Conservation (phyloP, 2,329 filamentous ascomycete species). For the Sordariomycetes sp. region DNA sequence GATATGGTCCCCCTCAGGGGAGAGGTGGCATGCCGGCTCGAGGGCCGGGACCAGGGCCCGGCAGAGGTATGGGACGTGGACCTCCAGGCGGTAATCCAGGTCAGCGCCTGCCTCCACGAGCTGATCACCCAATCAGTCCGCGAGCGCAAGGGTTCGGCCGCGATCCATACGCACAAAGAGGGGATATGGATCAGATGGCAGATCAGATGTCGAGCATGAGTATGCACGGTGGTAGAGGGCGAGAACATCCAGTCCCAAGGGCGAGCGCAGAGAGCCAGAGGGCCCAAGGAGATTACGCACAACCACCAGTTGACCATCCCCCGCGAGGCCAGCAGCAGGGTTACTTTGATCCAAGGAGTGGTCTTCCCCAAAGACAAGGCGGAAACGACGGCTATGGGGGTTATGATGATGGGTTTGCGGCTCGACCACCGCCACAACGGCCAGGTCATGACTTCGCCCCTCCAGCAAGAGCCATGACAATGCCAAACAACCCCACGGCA, state of each 20-base stretch:
- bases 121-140: slow-evolving; percentile 18
- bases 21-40: no score
- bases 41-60: slow-evolving; percentile 16
- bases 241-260: slow-evolving; percentile 9
- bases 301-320: slow-evolving; percentile 13
- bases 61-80: slow-evolving; percentile 24
- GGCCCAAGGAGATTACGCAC: slow-evolving; percentile 15
- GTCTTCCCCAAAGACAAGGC: slow-evolving; percentile 17
- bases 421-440: slow-evolving; percentile 12
- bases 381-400: slow-evolving; percentile 14
- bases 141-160: slow-evolving; percentile 14
- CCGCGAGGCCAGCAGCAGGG: slow-evolving; percentile 23
- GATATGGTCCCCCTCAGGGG: no score
- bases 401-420: slow-evolving; percentile 16
- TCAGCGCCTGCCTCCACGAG: slow-evolving; percentile 18
- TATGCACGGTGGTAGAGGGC: slow-evolving; percentile 16
- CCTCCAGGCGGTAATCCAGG: slow-evolving; percentile 21
- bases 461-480: slow-evolving; percentile 51
- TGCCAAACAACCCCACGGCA: slow-evolving; percentile 35
- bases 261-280: slow-evolving; percentile 16
- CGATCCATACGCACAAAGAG: background rate
- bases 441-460: slow-evolving; percentile 36
- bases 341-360: slow-evolving; percentile 16
- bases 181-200: slow-evolving; percentile 17
- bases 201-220: slow-evolving; percentile 25